Conservation (phyloP, 2,329 filamentous ascomycete genomes). For the Trichoderma polysporum region DNA sequence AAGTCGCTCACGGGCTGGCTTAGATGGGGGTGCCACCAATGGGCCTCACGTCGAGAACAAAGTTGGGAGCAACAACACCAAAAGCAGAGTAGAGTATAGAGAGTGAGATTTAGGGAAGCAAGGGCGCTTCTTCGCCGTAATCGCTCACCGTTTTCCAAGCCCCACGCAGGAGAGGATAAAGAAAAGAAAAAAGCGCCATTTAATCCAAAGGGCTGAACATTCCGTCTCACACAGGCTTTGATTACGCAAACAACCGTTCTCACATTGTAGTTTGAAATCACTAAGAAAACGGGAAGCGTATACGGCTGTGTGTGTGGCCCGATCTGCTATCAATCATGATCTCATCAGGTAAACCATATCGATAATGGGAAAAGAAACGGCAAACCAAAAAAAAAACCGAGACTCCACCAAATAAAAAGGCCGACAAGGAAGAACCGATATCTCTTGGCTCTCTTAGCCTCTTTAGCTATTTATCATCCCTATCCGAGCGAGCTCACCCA, state of each 20-base stretch:
- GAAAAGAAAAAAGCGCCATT: not conserved
- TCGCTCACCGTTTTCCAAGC: not conserved
- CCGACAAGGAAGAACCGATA: not conserved
- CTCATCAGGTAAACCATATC: conserved; percentile 12
- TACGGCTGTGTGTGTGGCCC: not conserved
- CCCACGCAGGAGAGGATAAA: not conserved
- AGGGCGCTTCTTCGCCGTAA: not conserved
- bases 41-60: no score
- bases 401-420: not conserved
- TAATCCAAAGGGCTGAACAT: not conserved
- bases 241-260: not conserved
- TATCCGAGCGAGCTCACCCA: conserved; percentile 6
- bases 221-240: not conserved
- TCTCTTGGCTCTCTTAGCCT: not conserved
- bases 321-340: not conserved
- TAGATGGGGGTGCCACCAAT: not conserved
- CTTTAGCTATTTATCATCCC: not conserved
- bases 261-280: not conserved
- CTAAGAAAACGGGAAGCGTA: not conserved
- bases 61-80: not conserved
- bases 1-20: conserved; percentile 10
- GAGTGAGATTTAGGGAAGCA: not conserved
- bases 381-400: not conserved
- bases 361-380: not conserved
- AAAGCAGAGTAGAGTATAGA: not conserved